Base-by-base conservation (phyloP, 164 flowering plant species). In the Taxillus chinensis region DNA sequence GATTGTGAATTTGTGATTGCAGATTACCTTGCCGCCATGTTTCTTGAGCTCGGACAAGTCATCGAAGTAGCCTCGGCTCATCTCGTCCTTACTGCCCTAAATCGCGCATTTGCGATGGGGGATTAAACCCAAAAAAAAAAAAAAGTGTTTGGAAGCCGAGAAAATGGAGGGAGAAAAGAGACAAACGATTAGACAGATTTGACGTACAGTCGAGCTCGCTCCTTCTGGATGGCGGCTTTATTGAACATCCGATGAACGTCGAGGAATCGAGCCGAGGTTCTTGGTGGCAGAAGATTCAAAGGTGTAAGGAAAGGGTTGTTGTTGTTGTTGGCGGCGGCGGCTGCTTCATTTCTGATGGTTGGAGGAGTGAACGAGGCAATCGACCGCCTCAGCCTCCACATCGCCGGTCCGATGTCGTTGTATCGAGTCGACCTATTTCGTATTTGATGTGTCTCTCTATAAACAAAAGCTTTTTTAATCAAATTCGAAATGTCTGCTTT, bases 41-140 rank as follows among this genome's bases (percentile, higher is more conserved):
- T 89, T 64, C 78, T 83, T 80, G 46, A 89, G 72, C 74, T 95
- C 99, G 0, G 78, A 55, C 42, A 87, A 79, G 64, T 95, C 97
- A 10, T 88, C 93, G 62, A 95, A 95, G 74, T 89, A 87, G 39
- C 99, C 96, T 73, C 99, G 77, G 60, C 73, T 95, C 93, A 90
- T 80, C 74, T 90, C 99, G 81, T 95, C 97, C 64, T 70, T 42
- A 83, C 97, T 93, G 96, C 82, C 81, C 88, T 78, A 83, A 68
- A 73, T 46, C 65, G 64, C 63, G 66, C 60, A 8, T 5, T 14
- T 51, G 27, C 15, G 17, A 48, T 8, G 4, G 11, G 14, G 11
- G 67, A n/a, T 16, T 61, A 70, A 65, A 39, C 38, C 55, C 57
- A 51, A 13, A 39, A 62, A 27, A 46, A 17, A 52, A 52, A 42